Conservation (phyloP, 129 eudicot species). For the Saussurea involucrata region DNA sequence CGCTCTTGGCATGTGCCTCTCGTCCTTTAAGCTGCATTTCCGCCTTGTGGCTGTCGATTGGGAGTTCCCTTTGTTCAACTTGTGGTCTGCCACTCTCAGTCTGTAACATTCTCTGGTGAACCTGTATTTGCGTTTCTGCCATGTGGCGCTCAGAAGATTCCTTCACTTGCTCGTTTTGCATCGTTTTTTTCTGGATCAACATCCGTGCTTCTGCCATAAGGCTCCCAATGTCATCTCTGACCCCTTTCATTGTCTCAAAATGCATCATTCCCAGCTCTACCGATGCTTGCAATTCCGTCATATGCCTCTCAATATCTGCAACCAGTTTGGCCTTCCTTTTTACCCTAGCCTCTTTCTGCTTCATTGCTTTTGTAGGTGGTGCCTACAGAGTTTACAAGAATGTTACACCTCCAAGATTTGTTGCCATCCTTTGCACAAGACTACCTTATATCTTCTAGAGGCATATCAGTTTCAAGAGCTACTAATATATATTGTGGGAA, state of each 20-base stretch:
- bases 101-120: too few relatives aligned
- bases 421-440: not conserved
- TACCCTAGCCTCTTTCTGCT: slow-evolving; percentile 1
- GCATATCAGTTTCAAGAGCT: not conserved
- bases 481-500: not conserved
- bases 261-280: not conserved
- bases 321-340: slow-evolving; percentile 4
- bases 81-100: too few relatives aligned
- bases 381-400: not conserved
- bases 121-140: too few relatives aligned
- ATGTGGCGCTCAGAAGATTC: not conserved
- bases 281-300: not conserved
- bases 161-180: not conserved
- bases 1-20: too few relatives aligned
- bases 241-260: not conserved
- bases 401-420: not conserved
- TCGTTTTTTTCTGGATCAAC: not conserved
- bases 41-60: too few relatives aligned
- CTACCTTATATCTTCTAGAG: not conserved
- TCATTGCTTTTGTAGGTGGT: slow-evolving; percentile 6
- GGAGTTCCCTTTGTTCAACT: not conserved
- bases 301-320: not conserved
- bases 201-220: not conserved
- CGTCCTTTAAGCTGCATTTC: too few relatives aligned
- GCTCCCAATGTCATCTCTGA: not conserved